Percentiles rank a stretch among this genome's conserved stretches.
Conservation (phyloP, 176 grass and related monocot genomes). For the Microstegium vimineum region DNA sequence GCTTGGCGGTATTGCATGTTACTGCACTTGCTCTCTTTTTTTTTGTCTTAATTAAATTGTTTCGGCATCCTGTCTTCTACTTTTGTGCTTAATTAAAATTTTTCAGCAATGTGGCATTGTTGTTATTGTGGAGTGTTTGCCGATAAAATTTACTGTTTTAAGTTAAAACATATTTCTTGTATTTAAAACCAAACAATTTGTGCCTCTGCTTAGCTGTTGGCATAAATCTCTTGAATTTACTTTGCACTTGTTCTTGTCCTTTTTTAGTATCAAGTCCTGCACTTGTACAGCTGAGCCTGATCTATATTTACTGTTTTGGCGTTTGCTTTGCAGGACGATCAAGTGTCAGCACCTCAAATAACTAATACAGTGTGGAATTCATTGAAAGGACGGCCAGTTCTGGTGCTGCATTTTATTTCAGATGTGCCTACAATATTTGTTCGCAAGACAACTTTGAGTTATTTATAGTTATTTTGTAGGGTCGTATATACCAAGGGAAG, state of each 20-base stretch:
- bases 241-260: background rate
- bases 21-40: background rate
- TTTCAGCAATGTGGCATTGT: background rate
- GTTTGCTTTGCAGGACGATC: slow-evolving; percentile 66
- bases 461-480: slow-evolving; percentile 44
- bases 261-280: background rate
- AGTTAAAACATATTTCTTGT: background rate
- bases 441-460: slow-evolving; percentile 28
- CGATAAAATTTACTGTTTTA: background rate
- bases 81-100: slow-evolving; percentile 8
- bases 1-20: slow-evolving; percentile 52
- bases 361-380: slow-evolving; percentile 78
- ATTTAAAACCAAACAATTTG: background rate
- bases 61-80: background rate
- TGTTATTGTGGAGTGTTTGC: background rate
- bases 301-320: slow-evolving; percentile 15
- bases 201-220: background rate
- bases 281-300: background rate
- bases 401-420: slow-evolving; percentile 55
- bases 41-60: slow-evolving; percentile 7
- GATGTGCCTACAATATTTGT: slow-evolving; percentile 22
- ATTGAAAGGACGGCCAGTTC: slow-evolving; percentile 85
- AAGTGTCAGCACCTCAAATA: slow-evolving; percentile 51
- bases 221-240: background rate
- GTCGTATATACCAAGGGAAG: slow-evolving; percentile 83